Conservation (phyloP, 805 yeast species). For the Metschnikowia lunata region DNA sequence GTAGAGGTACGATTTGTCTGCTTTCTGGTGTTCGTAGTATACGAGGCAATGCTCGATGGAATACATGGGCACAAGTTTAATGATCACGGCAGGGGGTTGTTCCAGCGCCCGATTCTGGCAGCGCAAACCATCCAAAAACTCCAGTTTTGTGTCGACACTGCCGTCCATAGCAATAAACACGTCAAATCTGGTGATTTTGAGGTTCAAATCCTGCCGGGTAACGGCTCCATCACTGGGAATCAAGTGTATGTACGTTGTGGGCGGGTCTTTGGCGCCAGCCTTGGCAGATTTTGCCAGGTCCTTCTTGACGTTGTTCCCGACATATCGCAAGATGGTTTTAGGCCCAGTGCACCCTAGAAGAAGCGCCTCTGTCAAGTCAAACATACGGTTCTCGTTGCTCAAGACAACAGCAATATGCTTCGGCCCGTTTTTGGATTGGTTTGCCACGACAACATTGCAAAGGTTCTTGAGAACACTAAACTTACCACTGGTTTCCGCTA, state of each 20-base stretch:
- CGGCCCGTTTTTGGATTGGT: slow-evolving; percentile 22
- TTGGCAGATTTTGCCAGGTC: slow-evolving; percentile 32
- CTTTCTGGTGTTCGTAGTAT: slow-evolving; percentile 35
- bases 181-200: slow-evolving; percentile 43
- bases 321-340: slow-evolving; percentile 49
- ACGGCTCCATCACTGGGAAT: slow-evolving; percentile 38
- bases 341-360: slow-evolving; percentile 52
- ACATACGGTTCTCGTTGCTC: slow-evolving; percentile 54
- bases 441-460: slow-evolving; percentile 47
- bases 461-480: slow-evolving; percentile 67
- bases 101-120: slow-evolving; percentile 26
- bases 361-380: slow-evolving; percentile 72
- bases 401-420: slow-evolving; percentile 68
- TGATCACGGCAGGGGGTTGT: slow-evolving; percentile 43
- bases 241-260: slow-evolving; percentile 32
- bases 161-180: slow-evolving; percentile 61
- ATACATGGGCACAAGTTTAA: slow-evolving; percentile 71
- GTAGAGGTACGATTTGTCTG: slow-evolving; percentile 44
- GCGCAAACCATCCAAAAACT: slow-evolving; percentile 26
- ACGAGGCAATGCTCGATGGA: slow-evolving; percentile 77
- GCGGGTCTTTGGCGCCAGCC: slow-evolving; percentile 14
- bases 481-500: slow-evolving; percentile 80
- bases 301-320: slow-evolving; percentile 55
- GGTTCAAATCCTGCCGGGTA: slow-evolving; percentile 18
- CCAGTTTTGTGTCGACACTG: slow-evolving; percentile 42